Conservation (phyloP, 495 filamentous ascomycete genomes). For the Trichocladium antarcticum region DNA sequence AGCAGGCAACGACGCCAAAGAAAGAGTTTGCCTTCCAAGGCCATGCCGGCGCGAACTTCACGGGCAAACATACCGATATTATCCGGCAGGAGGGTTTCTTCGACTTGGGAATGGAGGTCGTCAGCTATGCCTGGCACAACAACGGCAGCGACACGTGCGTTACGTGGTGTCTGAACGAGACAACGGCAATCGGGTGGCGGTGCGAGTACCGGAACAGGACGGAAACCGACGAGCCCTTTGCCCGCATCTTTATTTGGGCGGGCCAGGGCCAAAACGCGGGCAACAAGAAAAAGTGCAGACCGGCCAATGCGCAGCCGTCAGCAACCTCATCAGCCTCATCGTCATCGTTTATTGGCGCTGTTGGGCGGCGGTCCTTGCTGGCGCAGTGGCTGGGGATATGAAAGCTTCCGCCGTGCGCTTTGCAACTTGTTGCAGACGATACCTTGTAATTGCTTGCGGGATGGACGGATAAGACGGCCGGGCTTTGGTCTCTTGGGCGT, state of each 20-base stretch:
- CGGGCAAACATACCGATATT: constrained; percentile 9
- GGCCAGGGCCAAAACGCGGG: too few species aligned
- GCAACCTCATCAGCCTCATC: too few species aligned
- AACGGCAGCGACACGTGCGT: not conserved
- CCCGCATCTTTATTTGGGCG: constrained; percentile 21
- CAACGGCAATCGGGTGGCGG: constrained; percentile 7
- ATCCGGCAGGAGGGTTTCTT: constrained; percentile 14
- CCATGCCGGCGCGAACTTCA: constrained; percentile 5
- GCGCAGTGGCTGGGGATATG: too few species aligned
- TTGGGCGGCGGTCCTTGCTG: too few species aligned
- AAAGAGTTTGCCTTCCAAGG: constrained; percentile 17
- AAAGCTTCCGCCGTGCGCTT: too few species aligned
- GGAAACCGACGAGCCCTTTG: constrained; percentile 1
- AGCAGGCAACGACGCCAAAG: constrained; percentile 1
- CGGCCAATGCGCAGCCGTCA: too few species aligned
- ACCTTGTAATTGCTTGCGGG: too few species aligned
- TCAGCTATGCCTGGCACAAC: constrained; percentile 20
- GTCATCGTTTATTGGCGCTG: too few species aligned
- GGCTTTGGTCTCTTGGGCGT: too few species aligned
- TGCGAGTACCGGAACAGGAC: constrained; percentile 9
- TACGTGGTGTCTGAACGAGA: constrained; percentile 17
- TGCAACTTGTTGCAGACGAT: too few species aligned
- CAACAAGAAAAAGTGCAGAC: too few species aligned
- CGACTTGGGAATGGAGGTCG: constrained; percentile 12
- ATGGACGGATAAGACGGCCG: too few species aligned